Base-by-base conservation (phyloP, 2,329 filamentous ascomycete species). In the Colletotrichum costaricense region DNA sequence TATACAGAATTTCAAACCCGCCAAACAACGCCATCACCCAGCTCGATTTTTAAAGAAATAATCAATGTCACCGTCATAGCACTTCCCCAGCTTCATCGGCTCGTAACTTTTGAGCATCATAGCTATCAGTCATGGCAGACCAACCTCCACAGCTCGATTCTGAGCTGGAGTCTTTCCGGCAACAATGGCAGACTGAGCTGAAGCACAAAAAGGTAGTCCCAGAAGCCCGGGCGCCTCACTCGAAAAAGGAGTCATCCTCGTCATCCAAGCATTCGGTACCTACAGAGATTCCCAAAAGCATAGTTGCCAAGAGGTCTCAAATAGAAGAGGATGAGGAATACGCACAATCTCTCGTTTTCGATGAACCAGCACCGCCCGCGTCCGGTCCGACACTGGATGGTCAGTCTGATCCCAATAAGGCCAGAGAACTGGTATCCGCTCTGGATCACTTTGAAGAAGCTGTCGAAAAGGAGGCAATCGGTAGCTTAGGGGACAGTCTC, bases 391-490 rank as follows among this genome's bases (percentile, higher is more conserved):
- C 12, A 22, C 7, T 56, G 22, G 68, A 65, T 6, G 38, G 19
- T 3, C 42, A 75, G 11, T 56, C 77, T 19, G 80, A 72, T 28
- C 76, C 73, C 5, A 55, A 72, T 35, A 75, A 77, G 33, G 78
- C 81, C 12, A 81, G 76, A 69, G 82, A 93, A 77, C 93, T 93
- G 5, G 86, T 87, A 26, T 94, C 95, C 12, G 97, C 97, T 0
- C 84, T 99, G 19, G 97, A 98, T 78, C 94, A 98, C 81, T 98
- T 97, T 78, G 97, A 98, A 81, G 91, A 90, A 80, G 97, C 96
- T 4, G 95, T 98, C 69, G 93, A 97, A 83, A 95, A 92, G 82
- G 97, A 99, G 83, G 90, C 88, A 0, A 90, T 93, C 78, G 97
- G 97, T 0, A 97, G 91, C 75, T 87, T 98, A 63, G 95, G 95